phyloP scores from a whole-genome alignment of 2,329 filamentous ascomycete genomes.

The Aspergillus aculeatinus region DNA sequence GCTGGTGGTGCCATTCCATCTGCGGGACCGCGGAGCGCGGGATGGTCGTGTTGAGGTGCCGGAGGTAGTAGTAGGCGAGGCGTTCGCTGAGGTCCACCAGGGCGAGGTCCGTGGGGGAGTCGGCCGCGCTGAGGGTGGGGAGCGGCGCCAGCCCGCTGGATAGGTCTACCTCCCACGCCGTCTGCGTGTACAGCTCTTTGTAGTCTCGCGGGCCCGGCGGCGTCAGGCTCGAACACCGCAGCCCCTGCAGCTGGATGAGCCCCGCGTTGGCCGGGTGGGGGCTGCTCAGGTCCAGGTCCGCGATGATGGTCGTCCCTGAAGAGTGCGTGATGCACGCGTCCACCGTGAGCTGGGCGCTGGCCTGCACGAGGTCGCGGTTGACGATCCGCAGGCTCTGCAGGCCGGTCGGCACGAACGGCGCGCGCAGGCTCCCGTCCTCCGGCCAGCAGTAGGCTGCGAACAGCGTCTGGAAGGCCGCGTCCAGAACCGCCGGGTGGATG shows the following conservation, averaged over 20 bases:
- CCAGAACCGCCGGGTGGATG: no score
- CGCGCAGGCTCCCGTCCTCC: no score
- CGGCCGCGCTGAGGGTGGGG: neutral
- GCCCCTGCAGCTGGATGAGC: neutral
- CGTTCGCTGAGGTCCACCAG: neutral
- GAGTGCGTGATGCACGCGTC: neutral
- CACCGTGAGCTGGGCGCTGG: neutral
- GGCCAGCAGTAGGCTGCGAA: no score
- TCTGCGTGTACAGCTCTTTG: neutral
- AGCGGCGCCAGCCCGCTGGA: neutral
- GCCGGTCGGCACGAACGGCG: slow-evolving; percentile 1
- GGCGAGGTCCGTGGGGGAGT: neutral
- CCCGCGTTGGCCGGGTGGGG: neutral
- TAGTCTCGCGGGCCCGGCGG: neutral
- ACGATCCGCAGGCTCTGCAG: neutral
- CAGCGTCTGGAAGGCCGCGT: no score
- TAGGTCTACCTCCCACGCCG: neutral
- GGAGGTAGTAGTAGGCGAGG: neutral
- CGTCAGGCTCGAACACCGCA: neutral
- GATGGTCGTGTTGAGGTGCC: neutral
- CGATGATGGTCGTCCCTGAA: neutral
- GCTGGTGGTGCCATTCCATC: neutral
- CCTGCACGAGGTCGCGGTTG: neutral
- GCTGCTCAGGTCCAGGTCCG: neutral
- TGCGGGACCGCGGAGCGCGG: neutral